phyloP scores from a whole-genome alignment of 2,329 filamentous ascomycete genomes.

The Nigrospora oryzae region DNA sequence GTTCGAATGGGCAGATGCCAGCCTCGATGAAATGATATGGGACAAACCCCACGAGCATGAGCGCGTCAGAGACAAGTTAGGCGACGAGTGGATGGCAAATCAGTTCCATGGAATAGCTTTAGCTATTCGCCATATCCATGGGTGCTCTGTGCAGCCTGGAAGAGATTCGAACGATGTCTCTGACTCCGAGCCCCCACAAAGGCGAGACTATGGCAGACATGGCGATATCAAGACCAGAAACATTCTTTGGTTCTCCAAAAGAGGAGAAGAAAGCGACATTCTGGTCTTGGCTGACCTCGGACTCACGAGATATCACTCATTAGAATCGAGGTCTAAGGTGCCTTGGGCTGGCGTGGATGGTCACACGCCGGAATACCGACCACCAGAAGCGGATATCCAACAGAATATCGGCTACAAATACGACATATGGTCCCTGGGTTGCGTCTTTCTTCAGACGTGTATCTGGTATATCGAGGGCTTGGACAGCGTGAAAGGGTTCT shows the following conservation, averaged over 20 bases:
- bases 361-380: slow-evolving; percentile 7
- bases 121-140: slow-evolving; percentile 2
- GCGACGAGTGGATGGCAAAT: background rate
- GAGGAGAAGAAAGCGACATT: background rate
- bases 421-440: slow-evolving; percentile 19
- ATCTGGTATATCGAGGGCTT: slow-evolving; percentile 7
- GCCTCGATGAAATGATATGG: slow-evolving; percentile 4
- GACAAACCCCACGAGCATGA: background rate
- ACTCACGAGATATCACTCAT: slow-evolving; percentile 7
- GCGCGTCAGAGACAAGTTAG: background rate
- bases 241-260: slow-evolving; percentile 12
- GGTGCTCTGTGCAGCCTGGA: background rate
- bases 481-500: too few relatives aligned
- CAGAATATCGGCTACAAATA: slow-evolving; percentile 8
- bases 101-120: slow-evolving; percentile 1
- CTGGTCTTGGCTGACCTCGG: slow-evolving; percentile 15
- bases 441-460: slow-evolving; percentile 14
- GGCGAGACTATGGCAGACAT: background rate
- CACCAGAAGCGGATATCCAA: slow-evolving; percentile 9
- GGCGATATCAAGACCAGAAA: slow-evolving; percentile 13
- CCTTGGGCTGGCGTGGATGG: background rate
- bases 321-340: background rate
- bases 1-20: slow-evolving; percentile 10
- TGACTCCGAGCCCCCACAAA: too few relatives aligned
- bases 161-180: background rate